A percentile compares a stretch with the other conserved stretches of the same genome.
Evolutionary conservation across 2,329 filamentous ascomycete genomes (phyloP).

Genomic region (Ustulina deusta): DNA sequence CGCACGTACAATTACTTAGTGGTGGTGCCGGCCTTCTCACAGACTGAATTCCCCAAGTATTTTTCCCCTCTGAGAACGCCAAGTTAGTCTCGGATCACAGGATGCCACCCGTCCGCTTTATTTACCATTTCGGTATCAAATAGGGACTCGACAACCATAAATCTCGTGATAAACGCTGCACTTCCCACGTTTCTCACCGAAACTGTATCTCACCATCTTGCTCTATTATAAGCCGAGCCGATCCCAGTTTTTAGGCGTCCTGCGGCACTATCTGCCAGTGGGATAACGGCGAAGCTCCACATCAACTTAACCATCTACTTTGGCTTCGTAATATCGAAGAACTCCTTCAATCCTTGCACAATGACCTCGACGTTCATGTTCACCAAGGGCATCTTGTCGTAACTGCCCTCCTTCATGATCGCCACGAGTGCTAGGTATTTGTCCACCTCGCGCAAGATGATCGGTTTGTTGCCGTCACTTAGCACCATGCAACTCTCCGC

Average conservation of each 20-base stretch:
- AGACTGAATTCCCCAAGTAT: neutral
- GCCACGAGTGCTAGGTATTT: constrained; percentile 84
- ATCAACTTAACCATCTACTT: constrained; percentile 47
- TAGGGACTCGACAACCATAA: neutral
- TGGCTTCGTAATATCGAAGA: constrained; percentile 78
- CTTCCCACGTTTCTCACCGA: neutral
- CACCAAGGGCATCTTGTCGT: constrained; percentile 85
- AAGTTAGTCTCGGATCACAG: constrained; percentile 1
- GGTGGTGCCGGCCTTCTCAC: neutral
- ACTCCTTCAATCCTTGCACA: constrained; percentile 81
- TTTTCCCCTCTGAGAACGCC: neutral
- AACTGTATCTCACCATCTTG: neutral
- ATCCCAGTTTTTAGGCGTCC: neutral
- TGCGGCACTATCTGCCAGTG: neutral
- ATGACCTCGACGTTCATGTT: constrained; percentile 90
- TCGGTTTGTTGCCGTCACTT: constrained; percentile 71
- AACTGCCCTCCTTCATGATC: constrained; percentile 86
- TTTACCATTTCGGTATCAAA: neutral
- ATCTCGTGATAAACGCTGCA: neutral
- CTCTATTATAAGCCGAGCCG: neutral
- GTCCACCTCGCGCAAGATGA: constrained; percentile 77
- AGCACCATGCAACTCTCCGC: constrained; percentile 77
- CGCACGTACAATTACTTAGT: neutral
- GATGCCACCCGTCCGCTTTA: constrained; percentile 7
- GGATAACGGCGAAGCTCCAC: neutral